These are phyloP conservation scores for Boletus reticuloceps DNA, from an alignment of 768 basidiomycete species.

Conservation along the genomic window DNA sequence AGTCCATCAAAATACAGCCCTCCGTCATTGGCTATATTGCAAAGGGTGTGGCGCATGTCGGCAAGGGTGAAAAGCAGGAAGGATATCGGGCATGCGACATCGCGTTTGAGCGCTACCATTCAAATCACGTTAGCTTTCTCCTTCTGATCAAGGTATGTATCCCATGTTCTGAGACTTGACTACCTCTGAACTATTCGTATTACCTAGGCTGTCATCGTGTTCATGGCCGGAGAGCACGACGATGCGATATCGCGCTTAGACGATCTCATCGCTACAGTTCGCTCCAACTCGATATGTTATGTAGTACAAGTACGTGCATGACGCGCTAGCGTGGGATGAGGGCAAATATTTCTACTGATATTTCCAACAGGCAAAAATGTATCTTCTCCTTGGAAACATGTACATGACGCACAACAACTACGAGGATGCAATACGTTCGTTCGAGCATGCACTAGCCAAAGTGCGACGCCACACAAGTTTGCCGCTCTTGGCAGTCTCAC, in stretches of 20 bases:
- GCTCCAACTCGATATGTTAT: background rate
- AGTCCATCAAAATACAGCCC: background rate
- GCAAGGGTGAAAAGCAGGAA: background rate
- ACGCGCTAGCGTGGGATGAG: background rate
- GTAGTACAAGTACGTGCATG: background rate
- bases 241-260: background rate
- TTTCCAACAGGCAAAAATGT: background rate
- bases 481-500: background rate
- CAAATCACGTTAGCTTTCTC: background rate
- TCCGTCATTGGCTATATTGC: constrained; percentile 6
- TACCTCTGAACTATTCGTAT: background rate
- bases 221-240: background rate
- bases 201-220: background rate
- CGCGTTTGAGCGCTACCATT: background rate
- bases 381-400: background rate
- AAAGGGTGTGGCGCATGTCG: background rate
- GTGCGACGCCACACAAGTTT: background rate
- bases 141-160: background rate
- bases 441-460: background rate
- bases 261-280: background rate
- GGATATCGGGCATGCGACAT: constrained; percentile 1
- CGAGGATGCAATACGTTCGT: background rate
- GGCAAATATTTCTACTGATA: background rate
- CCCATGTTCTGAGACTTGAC: background rate
- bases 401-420: background rate